Base-by-base conservation (phyloP, 1,284 basidiomycete genomes). In the Pseudozyma thailandica region DNA sequence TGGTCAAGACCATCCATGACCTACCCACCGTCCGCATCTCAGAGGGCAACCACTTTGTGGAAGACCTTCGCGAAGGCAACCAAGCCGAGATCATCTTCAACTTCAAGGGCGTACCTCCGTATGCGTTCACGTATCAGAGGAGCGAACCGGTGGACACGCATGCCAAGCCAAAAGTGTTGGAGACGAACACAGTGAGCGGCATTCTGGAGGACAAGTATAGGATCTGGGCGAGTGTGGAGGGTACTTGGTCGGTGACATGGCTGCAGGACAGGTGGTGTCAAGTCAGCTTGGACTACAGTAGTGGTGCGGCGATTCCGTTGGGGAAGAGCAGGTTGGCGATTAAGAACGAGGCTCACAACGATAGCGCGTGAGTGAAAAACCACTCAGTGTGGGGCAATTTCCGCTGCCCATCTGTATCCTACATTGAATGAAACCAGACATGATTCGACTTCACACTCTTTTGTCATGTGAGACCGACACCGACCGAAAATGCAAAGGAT, bases 31-130 rank as follows among this genome's bases (percentile, higher is more conserved):
- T 93, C 3, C 89, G 90, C 75, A 92, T 98, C 43, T 90, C 90
- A 8, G 90, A 92, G 56, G 95, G 95, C 39, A 89, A 89, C 78
- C 87, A 89, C 52, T 87, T 90, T 60, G 88, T 90, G 78, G 90
- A 95, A 83, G 89, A 93, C 79, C 91, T 97, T 49, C 89, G 93
- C 61, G 93, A 97, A 86, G 64, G 77, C 46, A 61, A 76, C 71
- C 91, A 94, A 85, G 93, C 94, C 9, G 92, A 95, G 82, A 94
- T 96, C 66, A 86, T 92, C 43, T 96, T 98, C 84, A 89, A 88
- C 10, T 88, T 98, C 62, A 86, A 89, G 43, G 95, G 95, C 53
- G 91, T 92, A 75, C 91, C 95, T 33, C 95, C 95, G 0, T 98
- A 96, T 85, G 91, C 93, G 1, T 98, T 98, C 56, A 85, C 84